These are phyloP conservation scores for Juncus effusus DNA, from an alignment of 176 grass and related monocot species.

Conservation along the genomic window DNA sequence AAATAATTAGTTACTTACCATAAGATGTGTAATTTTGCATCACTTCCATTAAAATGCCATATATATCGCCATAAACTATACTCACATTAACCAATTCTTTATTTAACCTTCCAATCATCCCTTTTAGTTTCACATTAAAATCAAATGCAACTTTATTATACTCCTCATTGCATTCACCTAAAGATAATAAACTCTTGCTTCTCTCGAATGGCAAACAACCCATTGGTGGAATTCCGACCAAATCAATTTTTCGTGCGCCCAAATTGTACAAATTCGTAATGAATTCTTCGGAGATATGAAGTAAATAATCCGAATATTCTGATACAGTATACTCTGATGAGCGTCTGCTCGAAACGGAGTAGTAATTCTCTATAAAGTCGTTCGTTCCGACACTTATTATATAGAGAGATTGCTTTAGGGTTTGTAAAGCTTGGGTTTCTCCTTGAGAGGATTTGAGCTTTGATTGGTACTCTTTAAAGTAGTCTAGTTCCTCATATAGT, in stretches of 20 bases:
- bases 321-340: conserved; percentile 18
- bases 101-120: conserved; percentile 28
- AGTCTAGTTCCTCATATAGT: conserved; percentile 28
- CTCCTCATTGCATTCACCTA: conserved; percentile 49
- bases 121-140: conserved; percentile 37
- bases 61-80: conserved; percentile 36
- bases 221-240: conserved; percentile 65
- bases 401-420: conserved; percentile 17
- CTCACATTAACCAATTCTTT: conserved; percentile 25
- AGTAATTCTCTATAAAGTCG: conserved; percentile 32
- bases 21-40: conserved; percentile 32
- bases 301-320: conserved; percentile 35
- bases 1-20: conserved; percentile 24
- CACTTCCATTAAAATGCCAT: conserved; percentile 28
- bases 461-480: conserved; percentile 41
- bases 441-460: conserved; percentile 23
- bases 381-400: conserved; percentile 32
- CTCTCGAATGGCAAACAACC: conserved; percentile 76
- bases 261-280: conserved; percentile 43
- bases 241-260: conserved; percentile 52
- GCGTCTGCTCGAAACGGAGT: conserved; percentile 2
- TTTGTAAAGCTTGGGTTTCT: conserved; percentile 12
- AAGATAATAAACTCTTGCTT: conserved; percentile 3
- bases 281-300: conserved; percentile 33
- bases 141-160: conserved; percentile 42